Percentiles rank a stretch among this genome's conserved stretches.
Evolutionary conservation across 2,329 filamentous ascomycete genomes (phyloP).

Genomic region (Talaromyces islandicus): DNA sequence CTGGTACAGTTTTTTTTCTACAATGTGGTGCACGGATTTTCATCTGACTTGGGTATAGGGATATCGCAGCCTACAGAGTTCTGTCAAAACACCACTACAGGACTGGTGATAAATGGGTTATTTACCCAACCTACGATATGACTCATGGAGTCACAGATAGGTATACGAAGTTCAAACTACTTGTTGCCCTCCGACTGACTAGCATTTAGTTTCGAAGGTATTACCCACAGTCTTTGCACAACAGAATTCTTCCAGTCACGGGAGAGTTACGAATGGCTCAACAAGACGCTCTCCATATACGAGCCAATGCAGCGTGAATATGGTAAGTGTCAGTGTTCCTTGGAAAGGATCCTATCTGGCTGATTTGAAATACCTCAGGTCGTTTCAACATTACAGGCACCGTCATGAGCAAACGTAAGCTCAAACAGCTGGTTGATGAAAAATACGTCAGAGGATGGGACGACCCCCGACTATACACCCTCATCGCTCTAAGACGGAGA

Average conservation of each 20-base stretch:
- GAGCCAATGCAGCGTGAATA: constrained; percentile 93
- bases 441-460: constrained; percentile 80
- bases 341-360: background rate
- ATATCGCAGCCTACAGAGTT: constrained; percentile 84
- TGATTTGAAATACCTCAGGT: background rate
- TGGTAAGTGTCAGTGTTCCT: constrained; percentile 30
- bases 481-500: constrained; percentile 75
- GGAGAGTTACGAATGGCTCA: constrained; percentile 83
- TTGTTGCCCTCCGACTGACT: constrained; percentile 43
- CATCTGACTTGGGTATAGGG: constrained; percentile 45
- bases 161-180: background rate
- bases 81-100: constrained; percentile 53
- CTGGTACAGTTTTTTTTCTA: constrained; percentile 48
- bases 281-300: constrained; percentile 47
- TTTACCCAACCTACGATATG: constrained; percentile 94
- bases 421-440: constrained; percentile 71
- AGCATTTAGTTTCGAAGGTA: constrained; percentile 86
- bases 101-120: constrained; percentile 78
- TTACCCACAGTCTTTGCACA: constrained; percentile 89
- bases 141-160: constrained; percentile 87
- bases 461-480: constrained; percentile 81
- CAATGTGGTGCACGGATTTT: background rate
- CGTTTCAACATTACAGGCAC: constrained; percentile 77
- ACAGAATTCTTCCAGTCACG: constrained; percentile 83
- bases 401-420: constrained; percentile 77